These are phyloP conservation scores for Pseudohalonectria lignicola DNA, from an alignment of 2,329 filamentous ascomycete genomes.

Conservation along the genomic window DNA sequence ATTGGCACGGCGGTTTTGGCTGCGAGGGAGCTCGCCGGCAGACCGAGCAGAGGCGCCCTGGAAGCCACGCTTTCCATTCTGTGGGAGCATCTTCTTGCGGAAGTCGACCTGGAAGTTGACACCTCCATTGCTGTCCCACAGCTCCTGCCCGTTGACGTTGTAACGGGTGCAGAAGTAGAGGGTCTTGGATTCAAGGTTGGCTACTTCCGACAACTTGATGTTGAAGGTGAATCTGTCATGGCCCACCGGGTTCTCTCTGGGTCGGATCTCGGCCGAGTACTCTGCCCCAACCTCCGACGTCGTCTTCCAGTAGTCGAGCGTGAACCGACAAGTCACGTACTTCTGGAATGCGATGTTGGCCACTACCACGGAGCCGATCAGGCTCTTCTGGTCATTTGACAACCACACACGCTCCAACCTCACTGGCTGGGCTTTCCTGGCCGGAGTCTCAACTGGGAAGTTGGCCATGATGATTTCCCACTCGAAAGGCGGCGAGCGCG, in stretches of 20 bases:
- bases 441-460: slow-evolving; percentile 59
- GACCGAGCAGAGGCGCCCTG: slow-evolving; percentile 39
- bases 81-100: slow-evolving; percentile 60
- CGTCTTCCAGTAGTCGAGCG: slow-evolving; percentile 96
- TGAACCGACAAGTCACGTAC: slow-evolving; percentile 82
- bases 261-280: slow-evolving; percentile 67
- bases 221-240: slow-evolving; percentile 89
- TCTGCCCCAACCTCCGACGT: slow-evolving; percentile 91
- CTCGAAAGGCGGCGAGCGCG: slow-evolving; percentile 48
- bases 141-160: slow-evolving; percentile 70
- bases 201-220: slow-evolving; percentile 84
- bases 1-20: slow-evolving; percentile 44
- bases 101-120: slow-evolving; percentile 95
- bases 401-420: slow-evolving; percentile 79
- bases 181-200: slow-evolving; percentile 86
- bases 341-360: slow-evolving; percentile 89
- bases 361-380: slow-evolving; percentile 76
- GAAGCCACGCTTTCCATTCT: slow-evolving; percentile 44
- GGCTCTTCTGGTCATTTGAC: slow-evolving; percentile 74
- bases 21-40: slow-evolving; percentile 49
- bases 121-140: slow-evolving; percentile 86
- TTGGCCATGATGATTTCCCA: slow-evolving; percentile 84
- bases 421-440: slow-evolving; percentile 56
- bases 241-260: slow-evolving; percentile 47
- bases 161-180: slow-evolving; percentile 89